Evolutionary conservation across 768 basidiomycete species (phyloP).

Genomic region (Tricholoma sp.): DNA sequence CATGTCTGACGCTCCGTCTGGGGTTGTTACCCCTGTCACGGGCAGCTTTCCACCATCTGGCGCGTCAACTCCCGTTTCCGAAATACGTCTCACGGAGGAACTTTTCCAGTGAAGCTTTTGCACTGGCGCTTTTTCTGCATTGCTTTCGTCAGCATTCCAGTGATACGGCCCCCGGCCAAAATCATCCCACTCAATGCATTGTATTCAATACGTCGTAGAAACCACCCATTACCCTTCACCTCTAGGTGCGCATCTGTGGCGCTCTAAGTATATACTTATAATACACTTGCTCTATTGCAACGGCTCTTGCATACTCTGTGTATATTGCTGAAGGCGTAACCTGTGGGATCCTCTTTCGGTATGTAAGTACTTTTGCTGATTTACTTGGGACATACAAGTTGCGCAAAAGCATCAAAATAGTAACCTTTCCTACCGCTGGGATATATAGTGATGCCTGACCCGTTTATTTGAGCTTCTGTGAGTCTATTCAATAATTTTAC

Average conservation of each 20-base stretch:
- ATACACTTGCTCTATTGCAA: conserved; percentile 27
- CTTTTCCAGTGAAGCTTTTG: conserved; percentile 30
- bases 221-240: conserved; percentile 19
- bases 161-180: background rate
- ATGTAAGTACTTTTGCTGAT: background rate
- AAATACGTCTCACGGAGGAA: conserved; percentile 40
- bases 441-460: conserved; percentile 86
- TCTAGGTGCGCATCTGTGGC: conserved; percentile 17
- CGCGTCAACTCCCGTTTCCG: conserved; percentile 34
- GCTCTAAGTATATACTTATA: conserved; percentile 25
- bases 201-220: conserved; percentile 28
- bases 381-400: conserved; percentile 64
- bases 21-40: conserved; percentile 60
- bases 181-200: conserved; percentile 19
- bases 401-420: conserved; percentile 94
- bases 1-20: conserved; percentile 59
- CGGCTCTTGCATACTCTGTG: conserved; percentile 22
- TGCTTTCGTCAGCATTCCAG: background rate
- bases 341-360: conserved; percentile 25
- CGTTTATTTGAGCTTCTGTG: background rate
- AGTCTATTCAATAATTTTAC: background rate
- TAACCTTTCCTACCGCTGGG: conserved; percentile 96
- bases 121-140: background rate
- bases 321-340: conserved; percentile 54
- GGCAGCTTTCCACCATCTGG: conserved; percentile 54